Conservation (phyloP, 1,284 basidiomycete genomes). For the Leccinum fallax region DNA sequence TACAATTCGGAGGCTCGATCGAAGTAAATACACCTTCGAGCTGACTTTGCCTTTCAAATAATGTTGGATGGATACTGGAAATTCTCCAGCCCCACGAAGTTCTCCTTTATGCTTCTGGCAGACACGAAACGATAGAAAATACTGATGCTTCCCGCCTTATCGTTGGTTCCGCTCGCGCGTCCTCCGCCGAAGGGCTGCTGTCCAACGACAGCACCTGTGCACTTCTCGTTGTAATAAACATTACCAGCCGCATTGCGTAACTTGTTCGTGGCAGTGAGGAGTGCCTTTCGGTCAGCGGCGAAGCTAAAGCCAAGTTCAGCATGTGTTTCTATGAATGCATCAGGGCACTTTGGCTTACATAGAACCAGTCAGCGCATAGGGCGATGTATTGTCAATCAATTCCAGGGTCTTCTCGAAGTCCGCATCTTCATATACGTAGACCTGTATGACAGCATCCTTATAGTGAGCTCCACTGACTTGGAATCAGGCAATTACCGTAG, state of each 20-base stretch:
- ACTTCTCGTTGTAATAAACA: conserved; percentile 96
- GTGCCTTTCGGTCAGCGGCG: conserved; percentile 74
- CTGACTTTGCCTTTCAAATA: conserved; percentile 42
- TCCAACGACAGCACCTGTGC: conserved; percentile 93
- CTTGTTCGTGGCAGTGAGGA: conserved; percentile 74
- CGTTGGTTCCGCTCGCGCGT: conserved; percentile 94
- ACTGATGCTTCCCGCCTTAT: conserved; percentile 92
- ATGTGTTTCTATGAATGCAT: not conserved
- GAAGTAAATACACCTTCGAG: not conserved
- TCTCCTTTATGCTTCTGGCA: conserved; percentile 95
- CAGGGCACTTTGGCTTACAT: conserved; percentile 56
- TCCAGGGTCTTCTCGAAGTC: conserved; percentile 86
- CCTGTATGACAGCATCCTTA: conserved; percentile 40
- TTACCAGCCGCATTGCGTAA: conserved; percentile 88
- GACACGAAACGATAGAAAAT: conserved; percentile 92
- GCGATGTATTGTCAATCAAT: conserved; percentile 85
- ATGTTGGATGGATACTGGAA: conserved; percentile 88
- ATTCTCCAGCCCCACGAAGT: conserved; percentile 79
- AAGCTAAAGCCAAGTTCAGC: conserved; percentile 56
- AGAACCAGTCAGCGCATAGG: conserved; percentile 90
- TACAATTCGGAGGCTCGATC: too few species aligned
- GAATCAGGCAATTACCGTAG: conserved; percentile 63
- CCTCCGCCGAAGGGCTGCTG: conserved; percentile 98
- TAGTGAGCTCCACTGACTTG: conserved; percentile 1
- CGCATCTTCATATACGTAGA: conserved; percentile 84